Conservation (phyloP, 2,329 filamentous ascomycete genomes). For the Calycina herbarum region DNA sequence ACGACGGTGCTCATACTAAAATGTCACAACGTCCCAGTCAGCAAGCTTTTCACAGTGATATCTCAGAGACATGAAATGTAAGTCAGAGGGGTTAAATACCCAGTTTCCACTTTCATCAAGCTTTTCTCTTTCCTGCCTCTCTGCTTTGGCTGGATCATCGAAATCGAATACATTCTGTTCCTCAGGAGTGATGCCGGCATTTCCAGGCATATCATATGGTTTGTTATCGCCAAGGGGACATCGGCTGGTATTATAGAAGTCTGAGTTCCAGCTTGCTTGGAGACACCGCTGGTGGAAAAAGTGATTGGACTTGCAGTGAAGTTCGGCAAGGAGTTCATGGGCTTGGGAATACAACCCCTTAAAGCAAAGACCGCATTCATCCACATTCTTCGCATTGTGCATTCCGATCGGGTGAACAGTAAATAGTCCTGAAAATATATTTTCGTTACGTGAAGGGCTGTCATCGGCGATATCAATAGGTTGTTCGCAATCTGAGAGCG, state of each 20-base stretch:
- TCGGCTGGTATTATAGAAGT: not conserved
- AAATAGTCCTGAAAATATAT: not conserved
- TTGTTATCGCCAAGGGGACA: not conserved
- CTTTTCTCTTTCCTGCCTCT: not conserved
- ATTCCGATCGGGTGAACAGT: not conserved
- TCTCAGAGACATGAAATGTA: no score
- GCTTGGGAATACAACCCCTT: not conserved
- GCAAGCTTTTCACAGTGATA: not conserved
- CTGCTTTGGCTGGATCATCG: not conserved
- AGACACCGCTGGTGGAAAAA: not conserved
- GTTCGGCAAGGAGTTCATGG: not conserved
- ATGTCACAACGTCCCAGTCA: not conserved
- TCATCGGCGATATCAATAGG: not conserved
- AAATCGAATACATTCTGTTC: not conserved
- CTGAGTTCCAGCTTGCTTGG: not conserved
- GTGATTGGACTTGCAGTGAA: not conserved
- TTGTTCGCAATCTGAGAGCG: not conserved
- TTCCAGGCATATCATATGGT: not conserved
- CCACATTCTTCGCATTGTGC: not conserved
- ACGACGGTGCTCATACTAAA: no score
- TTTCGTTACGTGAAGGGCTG: not conserved
- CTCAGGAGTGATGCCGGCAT: not conserved
- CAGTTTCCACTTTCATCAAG: no score
- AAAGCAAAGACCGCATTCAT: not conserved
- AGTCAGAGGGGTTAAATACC: no score